These are phyloP conservation scores for Cercospora nicotianae DNA, from an alignment of 2,329 filamentous ascomycete genomes.

Conservation along the genomic window DNA sequence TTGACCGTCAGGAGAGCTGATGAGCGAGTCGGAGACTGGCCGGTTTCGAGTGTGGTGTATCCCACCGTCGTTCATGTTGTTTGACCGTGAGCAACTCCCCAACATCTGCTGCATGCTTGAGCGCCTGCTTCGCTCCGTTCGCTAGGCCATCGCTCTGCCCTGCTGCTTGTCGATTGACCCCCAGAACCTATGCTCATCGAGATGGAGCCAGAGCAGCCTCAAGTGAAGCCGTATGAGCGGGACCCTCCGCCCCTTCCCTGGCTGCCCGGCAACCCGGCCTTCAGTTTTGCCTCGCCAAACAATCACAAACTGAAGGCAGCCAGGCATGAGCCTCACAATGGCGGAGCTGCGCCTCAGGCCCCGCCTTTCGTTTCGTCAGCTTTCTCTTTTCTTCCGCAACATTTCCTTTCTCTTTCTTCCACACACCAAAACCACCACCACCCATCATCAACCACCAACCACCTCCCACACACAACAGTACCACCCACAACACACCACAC, in stretches of 20 bases:
- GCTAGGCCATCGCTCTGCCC: not conserved
- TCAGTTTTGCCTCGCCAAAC: not conserved
- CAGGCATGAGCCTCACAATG: not conserved
- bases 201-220: not conserved
- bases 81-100: not conserved
- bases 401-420: not conserved
- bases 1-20: not conserved
- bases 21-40: not conserved
- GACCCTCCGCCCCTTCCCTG: not conserved
- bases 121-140: not conserved
- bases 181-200: not conserved
- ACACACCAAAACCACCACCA: not conserved
- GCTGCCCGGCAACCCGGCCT: not conserved
- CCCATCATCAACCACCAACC: not conserved
- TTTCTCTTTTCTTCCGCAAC: not conserved
- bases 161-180: not conserved
- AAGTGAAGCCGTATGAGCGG: not conserved
- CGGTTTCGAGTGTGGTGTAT: not conserved
- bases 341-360: not conserved
- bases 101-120: not conserved
- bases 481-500: slow-evolving; percentile 2
- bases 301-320: not conserved
- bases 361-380: not conserved
- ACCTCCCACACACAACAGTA: not conserved
- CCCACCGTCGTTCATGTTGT: not conserved